Evolutionary conservation across 1,284 basidiomycete genomes (phyloP), one percentile per base, ranked within the genome.

Genomic region (Boletellus deceptivus): DNA sequence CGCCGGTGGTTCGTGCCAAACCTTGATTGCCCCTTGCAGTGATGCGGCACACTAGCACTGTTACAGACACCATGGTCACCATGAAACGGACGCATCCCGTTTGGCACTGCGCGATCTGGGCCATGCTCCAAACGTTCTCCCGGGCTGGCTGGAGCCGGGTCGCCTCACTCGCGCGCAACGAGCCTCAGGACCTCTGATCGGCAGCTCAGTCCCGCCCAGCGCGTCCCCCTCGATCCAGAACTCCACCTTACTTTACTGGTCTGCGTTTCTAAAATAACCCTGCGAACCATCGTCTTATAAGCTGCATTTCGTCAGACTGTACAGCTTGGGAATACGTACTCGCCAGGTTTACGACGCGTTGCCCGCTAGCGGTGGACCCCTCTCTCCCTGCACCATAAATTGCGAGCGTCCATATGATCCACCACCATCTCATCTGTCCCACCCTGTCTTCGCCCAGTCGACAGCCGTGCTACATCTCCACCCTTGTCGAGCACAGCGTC

Each of bases 321-420:
- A 65, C 64, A 64, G 54, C 61, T 63, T 66, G 66, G 68, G 48
- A 66, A 64, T 65, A 66, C 64, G 58, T 67, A 65, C 59, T 54
- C 50, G 55, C 53, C 52, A 66, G 35, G 31, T 47, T 64, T 65
- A 63, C 67, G 61, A 67, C 42, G 55, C 55, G 65, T 61, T 44
- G 53, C 48, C 55, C 51, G 39, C 53, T 65, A 62, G 52, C 57
- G 55, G 64, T 59, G 52, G 25, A 10, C 45, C 59, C 62, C 55
- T 25, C 59, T 64, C 52, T 53, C 48, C 18, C 47, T 42, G 29
- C 48, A 55, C 49, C 56, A 69, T 66, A 66, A 70, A 66, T 64
- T 70, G 61, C 36, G 67, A 49, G 50, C 46, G 36, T 16, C 20
- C 44, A 17, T 20, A 49, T 14, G 51, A 49, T 34, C 34, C 49